These are phyloP conservation scores for Stylosanthes scabra DNA, from an alignment of 331 rosid species.

Conservation along the genomic window DNA sequence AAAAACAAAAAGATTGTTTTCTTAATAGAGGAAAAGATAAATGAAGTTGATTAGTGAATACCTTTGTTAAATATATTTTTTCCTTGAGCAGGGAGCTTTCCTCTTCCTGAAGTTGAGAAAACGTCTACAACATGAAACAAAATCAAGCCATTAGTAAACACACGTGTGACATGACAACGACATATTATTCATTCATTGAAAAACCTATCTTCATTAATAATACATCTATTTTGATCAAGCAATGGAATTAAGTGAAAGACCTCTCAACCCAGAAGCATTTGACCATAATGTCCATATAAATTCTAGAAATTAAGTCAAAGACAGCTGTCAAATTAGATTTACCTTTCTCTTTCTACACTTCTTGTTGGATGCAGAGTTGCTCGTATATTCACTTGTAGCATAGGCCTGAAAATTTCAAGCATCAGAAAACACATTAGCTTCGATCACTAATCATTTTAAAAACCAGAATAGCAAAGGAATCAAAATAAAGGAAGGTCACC, in stretches of 20 bases:
- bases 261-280: not conserved
- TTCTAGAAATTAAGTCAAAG: not conserved
- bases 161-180: not conserved
- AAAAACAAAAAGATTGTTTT: not conserved
- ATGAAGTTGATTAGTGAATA: slow-evolving; percentile 10
- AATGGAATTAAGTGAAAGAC: no score
- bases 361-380: slow-evolving; percentile 58
- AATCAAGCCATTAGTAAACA: slow-evolving; percentile 11
- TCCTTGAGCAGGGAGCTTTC: slow-evolving; percentile 72
- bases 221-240: no score
- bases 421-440: not conserved
- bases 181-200: not conserved
- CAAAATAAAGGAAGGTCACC: not conserved
- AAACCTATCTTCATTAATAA: no score
- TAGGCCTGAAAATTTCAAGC: slow-evolving; percentile 54
- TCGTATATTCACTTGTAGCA: slow-evolving; percentile 61
- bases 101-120: slow-evolving; percentile 75
- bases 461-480: slow-evolving; percentile 14
- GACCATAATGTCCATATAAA: not conserved
- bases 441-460: not conserved
- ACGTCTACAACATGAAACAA: slow-evolving; percentile 55
- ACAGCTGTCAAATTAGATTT: not conserved
- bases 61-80: slow-evolving; percentile 61
- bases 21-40: not conserved
- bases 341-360: slow-evolving; percentile 72